Conservation (phyloP, 202 grass and related monocot genomes). For the Panicum hallii region DNA sequence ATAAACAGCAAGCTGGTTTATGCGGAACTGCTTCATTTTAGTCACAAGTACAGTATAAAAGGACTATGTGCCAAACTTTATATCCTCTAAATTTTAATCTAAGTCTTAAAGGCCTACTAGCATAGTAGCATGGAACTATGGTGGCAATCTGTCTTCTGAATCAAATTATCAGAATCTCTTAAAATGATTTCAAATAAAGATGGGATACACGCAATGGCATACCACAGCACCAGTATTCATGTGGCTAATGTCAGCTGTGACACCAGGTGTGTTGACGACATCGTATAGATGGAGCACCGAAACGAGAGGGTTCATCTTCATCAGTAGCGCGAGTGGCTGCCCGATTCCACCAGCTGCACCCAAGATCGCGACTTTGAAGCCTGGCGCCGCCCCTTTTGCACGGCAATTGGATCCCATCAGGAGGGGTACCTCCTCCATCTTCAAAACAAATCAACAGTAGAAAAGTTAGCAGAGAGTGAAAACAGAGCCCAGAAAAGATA, state of each 20-base stretch:
- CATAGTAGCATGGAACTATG: background rate
- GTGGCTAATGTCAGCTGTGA: slow-evolving; percentile 90
- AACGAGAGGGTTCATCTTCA: slow-evolving; percentile 96
- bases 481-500: background rate
- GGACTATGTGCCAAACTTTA: background rate
- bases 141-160: background rate
- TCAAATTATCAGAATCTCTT: background rate
- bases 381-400: slow-evolving; percentile 79
- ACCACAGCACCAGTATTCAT: slow-evolving; percentile 97
- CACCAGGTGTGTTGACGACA: slow-evolving; percentile 88
- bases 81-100: background rate
- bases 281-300: slow-evolving; percentile 90
- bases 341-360: slow-evolving; percentile 92
- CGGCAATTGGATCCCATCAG: slow-evolving; percentile 64
- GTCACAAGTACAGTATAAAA: background rate
- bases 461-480: slow-evolving; percentile 8
- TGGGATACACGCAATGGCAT: background rate
- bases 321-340: slow-evolving; percentile 77
- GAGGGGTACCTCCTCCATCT: slow-evolving; percentile 64
- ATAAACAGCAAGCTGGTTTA: background rate
- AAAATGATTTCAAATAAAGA: background rate
- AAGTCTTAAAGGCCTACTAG: slow-evolving; percentile 6
- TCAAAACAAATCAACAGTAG: slow-evolving; percentile 31
- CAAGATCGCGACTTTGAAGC: slow-evolving; percentile 90
- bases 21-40: background rate